A percentile compares a stretch with the other conserved stretches of the same genome.
These are phyloP conservation scores for Xylaria curta DNA, from an alignment of 495 filamentous ascomycete species.

Conservation along the genomic window DNA sequence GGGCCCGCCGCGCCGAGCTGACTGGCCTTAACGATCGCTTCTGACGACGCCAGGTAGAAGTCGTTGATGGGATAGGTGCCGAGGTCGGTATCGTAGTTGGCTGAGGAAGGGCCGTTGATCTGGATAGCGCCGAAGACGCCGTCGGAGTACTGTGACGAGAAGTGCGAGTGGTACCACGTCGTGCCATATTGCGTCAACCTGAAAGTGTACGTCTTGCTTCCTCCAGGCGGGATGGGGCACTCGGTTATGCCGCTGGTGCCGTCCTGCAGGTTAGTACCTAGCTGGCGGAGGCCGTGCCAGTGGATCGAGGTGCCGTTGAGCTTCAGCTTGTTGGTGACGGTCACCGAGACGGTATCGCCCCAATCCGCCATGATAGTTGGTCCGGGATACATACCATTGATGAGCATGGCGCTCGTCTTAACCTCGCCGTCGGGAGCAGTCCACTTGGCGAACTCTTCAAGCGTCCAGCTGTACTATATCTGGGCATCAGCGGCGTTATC, in stretches of 20 bases:
- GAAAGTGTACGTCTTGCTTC: slow-evolving; percentile 55
- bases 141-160: neutral
- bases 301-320: slow-evolving; percentile 43
- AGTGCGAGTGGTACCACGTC: slow-evolving; percentile 40
- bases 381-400: slow-evolving; percentile 47
- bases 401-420: neutral
- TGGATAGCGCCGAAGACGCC: neutral
- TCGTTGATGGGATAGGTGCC: neutral
- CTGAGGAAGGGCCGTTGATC: neutral
- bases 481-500: neutral
- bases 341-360: slow-evolving; percentile 61
- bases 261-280: slow-evolving; percentile 47
- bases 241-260: slow-evolving; percentile 48
- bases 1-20: neutral
- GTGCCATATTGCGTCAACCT: slow-evolving; percentile 60
- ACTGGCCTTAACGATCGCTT: neutral
- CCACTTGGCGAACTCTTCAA: neutral
- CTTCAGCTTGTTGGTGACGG: slow-evolving; percentile 53
- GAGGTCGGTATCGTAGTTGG: neutral
- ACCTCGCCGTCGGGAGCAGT: neutral
- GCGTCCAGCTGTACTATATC: neutral
- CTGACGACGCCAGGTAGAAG: neutral
- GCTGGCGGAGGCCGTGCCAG: slow-evolving; percentile 40
- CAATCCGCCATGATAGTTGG: slow-evolving; percentile 65
- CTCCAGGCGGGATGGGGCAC: slow-evolving; percentile 51